Conservation (phyloP, 495 filamentous ascomycete species). For the Clavariopsis aquatica region DNA sequence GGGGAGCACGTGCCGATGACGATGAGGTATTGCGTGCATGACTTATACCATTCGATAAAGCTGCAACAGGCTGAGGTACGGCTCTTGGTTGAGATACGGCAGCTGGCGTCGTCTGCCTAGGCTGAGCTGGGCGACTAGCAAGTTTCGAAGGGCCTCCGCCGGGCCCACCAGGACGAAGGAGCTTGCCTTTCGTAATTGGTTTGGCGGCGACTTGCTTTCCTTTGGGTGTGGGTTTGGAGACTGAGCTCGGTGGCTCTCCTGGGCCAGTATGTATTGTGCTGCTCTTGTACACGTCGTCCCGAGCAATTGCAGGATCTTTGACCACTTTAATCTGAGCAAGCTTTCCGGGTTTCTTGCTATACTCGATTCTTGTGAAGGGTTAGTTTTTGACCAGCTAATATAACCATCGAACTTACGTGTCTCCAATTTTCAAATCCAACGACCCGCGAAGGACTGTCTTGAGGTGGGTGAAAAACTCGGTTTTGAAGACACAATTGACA, state of each 20-base stretch:
- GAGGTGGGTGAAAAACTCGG: constrained; percentile 93
- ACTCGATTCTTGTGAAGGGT: constrained; percentile 68
- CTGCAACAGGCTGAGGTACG: constrained; percentile 53
- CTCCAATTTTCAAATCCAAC: constrained; percentile 76
- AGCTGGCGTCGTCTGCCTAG: constrained; percentile 28
- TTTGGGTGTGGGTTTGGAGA: constrained; percentile 82
- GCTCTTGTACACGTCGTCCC: constrained; percentile 89
- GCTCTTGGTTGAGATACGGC: constrained; percentile 32
- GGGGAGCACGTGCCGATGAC: constrained; percentile 55
- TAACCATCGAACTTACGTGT: constrained; percentile 52
- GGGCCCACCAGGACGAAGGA: constrained; percentile 87
- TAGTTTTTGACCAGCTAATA: constrained; percentile 27
- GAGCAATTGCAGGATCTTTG: constrained; percentile 73
- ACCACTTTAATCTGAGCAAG: constrained; percentile 79
- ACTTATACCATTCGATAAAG: constrained; percentile 47
- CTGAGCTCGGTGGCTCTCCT: constrained; percentile 80
- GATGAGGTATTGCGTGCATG: constrained; percentile 58
- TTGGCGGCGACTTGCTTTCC: constrained; percentile 79
- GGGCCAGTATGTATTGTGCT: constrained; percentile 80
- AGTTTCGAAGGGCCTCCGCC: constrained; percentile 75
- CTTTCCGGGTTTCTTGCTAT: constrained; percentile 98
- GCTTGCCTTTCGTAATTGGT: constrained; percentile 86
- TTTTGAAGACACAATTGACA: constrained; percentile 91
- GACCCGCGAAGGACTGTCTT: constrained; percentile 71
- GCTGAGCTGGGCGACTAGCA: constrained; percentile 54